Evolutionary conservation across 345 rosid genomes (phyloP).

Genomic region (Sonneratia alba): DNA sequence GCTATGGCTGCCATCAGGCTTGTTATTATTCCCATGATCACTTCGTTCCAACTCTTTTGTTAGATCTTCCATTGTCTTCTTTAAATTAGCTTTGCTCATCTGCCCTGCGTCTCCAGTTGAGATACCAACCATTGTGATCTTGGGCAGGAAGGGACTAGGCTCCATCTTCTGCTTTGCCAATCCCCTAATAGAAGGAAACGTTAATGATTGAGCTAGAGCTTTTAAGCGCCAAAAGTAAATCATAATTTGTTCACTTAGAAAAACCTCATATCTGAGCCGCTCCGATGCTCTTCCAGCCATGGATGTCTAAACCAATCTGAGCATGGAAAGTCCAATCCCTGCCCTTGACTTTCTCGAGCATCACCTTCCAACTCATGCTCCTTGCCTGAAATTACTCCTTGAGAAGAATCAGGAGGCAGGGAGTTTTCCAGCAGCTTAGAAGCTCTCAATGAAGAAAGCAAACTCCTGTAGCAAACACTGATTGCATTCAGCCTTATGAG

Average conservation of each 20-base stretch:
- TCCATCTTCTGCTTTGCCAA: slow-evolving; percentile 19
- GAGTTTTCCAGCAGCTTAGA: slow-evolving; percentile 30
- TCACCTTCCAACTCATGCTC: slow-evolving; percentile 28
- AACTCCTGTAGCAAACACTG: slow-evolving; percentile 47
- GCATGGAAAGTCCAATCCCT: slow-evolving; percentile 44
- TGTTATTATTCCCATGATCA: slow-evolving; percentile 37
- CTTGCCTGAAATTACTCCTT: slow-evolving; percentile 19
- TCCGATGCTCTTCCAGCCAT: slow-evolving; percentile 28
- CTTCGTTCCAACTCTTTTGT: slow-evolving; percentile 61
- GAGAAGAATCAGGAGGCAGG: slow-evolving; percentile 13
- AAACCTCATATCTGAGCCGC: slow-evolving; percentile 11
- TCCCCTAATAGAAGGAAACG: background rate
- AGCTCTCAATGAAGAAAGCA: slow-evolving; percentile 56
- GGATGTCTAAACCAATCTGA: slow-evolving; percentile 56
- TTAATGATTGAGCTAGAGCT: background rate
- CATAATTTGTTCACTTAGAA: background rate
- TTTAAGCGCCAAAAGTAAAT: slow-evolving; percentile 3
- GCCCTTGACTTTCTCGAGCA: slow-evolving; percentile 14
- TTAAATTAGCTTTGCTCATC: slow-evolving; percentile 63
- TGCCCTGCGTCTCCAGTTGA: slow-evolving; percentile 73
- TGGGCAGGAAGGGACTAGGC: slow-evolving; percentile 79
- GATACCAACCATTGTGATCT: slow-evolving; percentile 94
- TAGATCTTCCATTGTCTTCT: slow-evolving; percentile 78
- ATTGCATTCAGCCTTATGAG: background rate
- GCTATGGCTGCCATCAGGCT: slow-evolving; percentile 15